Evolutionary conservation across 306 rosid species (phyloP).

Genomic region (Casuarina cunninghamiana): DNA sequence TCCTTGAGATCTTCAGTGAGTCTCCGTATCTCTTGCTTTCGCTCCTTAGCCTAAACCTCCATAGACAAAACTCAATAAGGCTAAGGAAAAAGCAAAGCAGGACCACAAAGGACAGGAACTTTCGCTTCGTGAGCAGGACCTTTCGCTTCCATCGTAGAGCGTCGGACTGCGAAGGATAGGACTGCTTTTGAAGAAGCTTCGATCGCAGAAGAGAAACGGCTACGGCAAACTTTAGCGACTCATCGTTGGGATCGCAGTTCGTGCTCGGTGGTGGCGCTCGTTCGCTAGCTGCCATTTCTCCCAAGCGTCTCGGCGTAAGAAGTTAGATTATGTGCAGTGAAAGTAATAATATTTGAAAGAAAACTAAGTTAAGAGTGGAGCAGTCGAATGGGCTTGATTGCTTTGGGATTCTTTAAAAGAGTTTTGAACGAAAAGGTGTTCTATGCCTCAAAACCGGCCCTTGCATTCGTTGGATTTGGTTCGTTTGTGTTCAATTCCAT

Average conservation of each 20-base stretch:
- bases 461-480: too few species aligned
- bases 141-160: conserved; percentile 88
- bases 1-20: conserved; percentile 78
- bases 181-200: conserved; percentile 40
- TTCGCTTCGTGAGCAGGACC: conserved; percentile 54
- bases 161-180: conserved; percentile 49
- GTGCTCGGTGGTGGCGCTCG: background rate
- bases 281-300: conserved; percentile 45
- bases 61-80: conserved; percentile 12
- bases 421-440: too few species aligned
- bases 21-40: conserved; percentile 75
- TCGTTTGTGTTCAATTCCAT: too few species aligned
- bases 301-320: too few species aligned
- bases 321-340: too few species aligned
- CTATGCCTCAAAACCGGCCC: too few species aligned
- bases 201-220: conserved; percentile 81
- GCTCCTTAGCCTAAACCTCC: conserved; percentile 72
- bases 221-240: conserved; percentile 66
- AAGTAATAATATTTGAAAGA: too few species aligned
- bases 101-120: conserved; percentile 44
- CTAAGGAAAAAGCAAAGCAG: background rate
- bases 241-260: conserved; percentile 38
- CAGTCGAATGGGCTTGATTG: too few species aligned
- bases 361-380: too few species aligned
- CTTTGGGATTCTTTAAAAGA: too few species aligned